Evolutionary conservation across 345 rosid genomes (phyloP).

Genomic region (Aurinia saxatilis): DNA sequence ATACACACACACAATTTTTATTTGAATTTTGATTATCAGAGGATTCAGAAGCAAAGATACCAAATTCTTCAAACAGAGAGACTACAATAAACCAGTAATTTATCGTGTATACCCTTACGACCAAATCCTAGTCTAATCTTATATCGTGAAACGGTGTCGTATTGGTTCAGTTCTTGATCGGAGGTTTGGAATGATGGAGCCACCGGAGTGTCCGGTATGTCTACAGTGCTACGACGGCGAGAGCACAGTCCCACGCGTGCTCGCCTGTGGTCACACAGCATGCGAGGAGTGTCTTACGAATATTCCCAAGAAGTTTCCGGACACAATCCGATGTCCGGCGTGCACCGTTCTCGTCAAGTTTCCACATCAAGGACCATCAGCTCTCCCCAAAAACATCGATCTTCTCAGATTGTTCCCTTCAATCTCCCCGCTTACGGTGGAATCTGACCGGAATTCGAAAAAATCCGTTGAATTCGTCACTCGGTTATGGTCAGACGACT

Average conservation of each 20-base stretch:
- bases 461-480: slow-evolving; percentile 33
- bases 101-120: not conserved
- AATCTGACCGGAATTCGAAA: not conserved
- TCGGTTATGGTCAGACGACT: slow-evolving; percentile 58
- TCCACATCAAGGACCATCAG: slow-evolving; percentile 62
- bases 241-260: slow-evolving; percentile 66
- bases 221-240: slow-evolving; percentile 57
- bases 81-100: no score
- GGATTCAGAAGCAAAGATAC: no score
- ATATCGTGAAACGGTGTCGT: not conserved
- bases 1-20: no score
- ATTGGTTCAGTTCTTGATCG: not conserved
- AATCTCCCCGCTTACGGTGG: slow-evolving; percentile 7
- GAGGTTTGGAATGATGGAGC: slow-evolving; percentile 28
- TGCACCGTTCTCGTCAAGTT: slow-evolving; percentile 78
- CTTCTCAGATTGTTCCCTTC: slow-evolving; percentile 47
- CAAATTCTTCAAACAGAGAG: no score
- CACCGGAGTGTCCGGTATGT: slow-evolving; percentile 90
- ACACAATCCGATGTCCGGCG: slow-evolving; percentile 78
- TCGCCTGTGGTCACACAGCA: slow-evolving; percentile 69
- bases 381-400: slow-evolving; percentile 84
- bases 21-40: no score
- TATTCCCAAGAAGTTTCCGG: slow-evolving; percentile 55
- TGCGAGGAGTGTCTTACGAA: slow-evolving; percentile 68
- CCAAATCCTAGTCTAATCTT: not conserved